Conservation (phyloP, 78 protist species). For the Creolimax fragrantissima region DNA sequence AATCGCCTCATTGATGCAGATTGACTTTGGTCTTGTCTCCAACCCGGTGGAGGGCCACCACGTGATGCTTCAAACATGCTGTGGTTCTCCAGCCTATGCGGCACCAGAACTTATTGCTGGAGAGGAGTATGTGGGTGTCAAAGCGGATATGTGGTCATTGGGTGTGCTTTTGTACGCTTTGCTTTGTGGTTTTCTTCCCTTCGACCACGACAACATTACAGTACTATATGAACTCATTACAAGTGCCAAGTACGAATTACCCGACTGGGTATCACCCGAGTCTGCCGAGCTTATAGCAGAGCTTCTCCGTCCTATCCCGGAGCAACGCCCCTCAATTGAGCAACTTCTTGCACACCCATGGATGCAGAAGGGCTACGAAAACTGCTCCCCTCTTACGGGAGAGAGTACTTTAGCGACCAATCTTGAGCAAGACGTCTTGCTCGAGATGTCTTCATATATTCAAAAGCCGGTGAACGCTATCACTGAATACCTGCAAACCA, state of each 20-base stretch:
- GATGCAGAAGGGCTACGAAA: conserved; percentile 15
- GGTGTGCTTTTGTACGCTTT: conserved; percentile 36
- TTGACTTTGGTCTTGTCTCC: conserved; percentile 20
- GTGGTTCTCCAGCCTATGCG: conserved; percentile 29
- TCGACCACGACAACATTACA: conserved; percentile 22
- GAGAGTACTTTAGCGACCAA: neutral
- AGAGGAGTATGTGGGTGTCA: neutral
- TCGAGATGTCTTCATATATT: neutral
- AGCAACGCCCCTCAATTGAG: neutral
- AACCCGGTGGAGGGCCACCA: conserved; percentile 1
- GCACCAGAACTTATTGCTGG: conserved; percentile 10
- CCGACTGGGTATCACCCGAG: conserved; percentile 13
- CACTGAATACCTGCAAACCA: neutral
- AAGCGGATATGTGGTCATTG: conserved; percentile 42
- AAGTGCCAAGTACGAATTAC: neutral
- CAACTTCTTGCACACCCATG: neutral
- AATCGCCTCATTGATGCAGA: too few relatives aligned
- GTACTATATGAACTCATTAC: neutral
- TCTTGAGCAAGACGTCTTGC: neutral
- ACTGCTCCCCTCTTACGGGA: neutral
- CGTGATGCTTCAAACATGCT: neutral
- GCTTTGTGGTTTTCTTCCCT: conserved; percentile 41
- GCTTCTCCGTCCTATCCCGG: conserved; percentile 1
- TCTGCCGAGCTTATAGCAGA: neutral
- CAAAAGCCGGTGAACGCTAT: neutral